Evolutionary conservation across 352 stramenopile species (phyloP).

Genomic region (Phytophthora podocarpi): DNA sequence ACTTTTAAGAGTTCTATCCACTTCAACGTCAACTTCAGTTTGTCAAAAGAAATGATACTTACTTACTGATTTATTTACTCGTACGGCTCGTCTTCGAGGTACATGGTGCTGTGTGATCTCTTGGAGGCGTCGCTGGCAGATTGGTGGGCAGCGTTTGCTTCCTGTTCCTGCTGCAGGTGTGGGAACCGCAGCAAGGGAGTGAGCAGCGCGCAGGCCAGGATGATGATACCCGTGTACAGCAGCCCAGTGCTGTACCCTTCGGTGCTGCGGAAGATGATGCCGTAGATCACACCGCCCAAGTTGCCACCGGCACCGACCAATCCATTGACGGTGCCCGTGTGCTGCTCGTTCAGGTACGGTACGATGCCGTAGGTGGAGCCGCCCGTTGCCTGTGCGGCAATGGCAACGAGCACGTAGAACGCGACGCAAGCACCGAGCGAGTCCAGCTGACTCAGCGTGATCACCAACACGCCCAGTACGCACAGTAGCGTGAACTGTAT

Average conservation of each 20-base stretch:
- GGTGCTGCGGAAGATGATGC: slow-evolving; percentile 67
- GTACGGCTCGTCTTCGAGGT: slow-evolving; percentile 32
- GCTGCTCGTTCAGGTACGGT: slow-evolving; percentile 71
- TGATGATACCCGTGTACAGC: slow-evolving; percentile 66
- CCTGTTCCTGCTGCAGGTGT: slow-evolving; percentile 41
- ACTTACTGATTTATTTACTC: slow-evolving; percentile 8
- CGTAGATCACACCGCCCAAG: slow-evolving; percentile 70
- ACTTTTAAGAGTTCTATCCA: too few species aligned
- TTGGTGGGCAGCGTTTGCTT: not conserved
- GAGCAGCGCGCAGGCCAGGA: slow-evolving; percentile 52
- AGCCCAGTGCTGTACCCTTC: slow-evolving; percentile 42
- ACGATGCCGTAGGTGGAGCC: slow-evolving; percentile 76
- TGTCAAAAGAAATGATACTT: not conserved
- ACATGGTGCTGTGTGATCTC: slow-evolving; percentile 33
- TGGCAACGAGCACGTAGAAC: slow-evolving; percentile 92
- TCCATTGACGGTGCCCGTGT: slow-evolving; percentile 68
- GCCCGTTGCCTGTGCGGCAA: slow-evolving; percentile 88
- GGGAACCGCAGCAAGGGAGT: slow-evolving; percentile 49
- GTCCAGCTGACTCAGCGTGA: slow-evolving; percentile 87
- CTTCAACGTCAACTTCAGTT: not conserved
- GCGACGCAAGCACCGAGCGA: slow-evolving; percentile 75
- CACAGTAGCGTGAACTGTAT: slow-evolving; percentile 86
- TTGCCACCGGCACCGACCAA: slow-evolving; percentile 74
- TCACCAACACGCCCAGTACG: slow-evolving; percentile 78
- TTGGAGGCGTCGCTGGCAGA: slow-evolving; percentile 12